Evolutionary conservation across 2,329 filamentous ascomycete genomes (phyloP), one percentile per base, ranked within the genome.

Genomic region (Phyllosticta citriasiana): DNA sequence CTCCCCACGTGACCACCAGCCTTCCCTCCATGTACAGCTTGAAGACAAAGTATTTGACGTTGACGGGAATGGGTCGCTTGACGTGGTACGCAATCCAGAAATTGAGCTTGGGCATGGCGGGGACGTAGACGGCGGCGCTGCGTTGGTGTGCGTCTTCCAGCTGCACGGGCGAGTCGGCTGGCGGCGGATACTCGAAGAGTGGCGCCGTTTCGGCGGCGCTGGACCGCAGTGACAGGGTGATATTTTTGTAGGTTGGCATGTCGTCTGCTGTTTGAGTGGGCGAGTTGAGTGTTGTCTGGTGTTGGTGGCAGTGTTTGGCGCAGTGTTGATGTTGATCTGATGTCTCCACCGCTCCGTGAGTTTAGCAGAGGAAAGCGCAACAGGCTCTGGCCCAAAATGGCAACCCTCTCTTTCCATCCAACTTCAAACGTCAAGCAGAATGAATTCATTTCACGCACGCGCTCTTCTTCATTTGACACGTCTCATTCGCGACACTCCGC

Each of bases 1-100:
- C 72, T 2, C 74, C 73, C 78, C 78, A 81, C 63, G 69, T 78
- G 9, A 77, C 67, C 14, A 78, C 64, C 30, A 71, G 69, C 26
- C 66, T 65, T 16, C 70, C 72, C 40, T 76, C 70, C 63, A 78
- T 67, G 64, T 74, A 74, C 30, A 80, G 67, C 65, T 80, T 80
- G 73, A 80, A 80, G 63, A 78, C 73, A 62, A 75, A 78, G 63
- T 69, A 68, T 19, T 26, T 14, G 7, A 53, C 30, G 40, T 54
- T 50, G 10, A 27, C 30, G 14, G 50, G 47, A 16, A 53, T 50
- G 12, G 59, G 55, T 22, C 54, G 59, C 47, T 61, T 61, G 59
- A 61, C 27, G 55, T 57, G 55, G 59, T 61, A 61, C 55, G 59
- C 59, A 54, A 61, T 53, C 59, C 59, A 61, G 47, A 61, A 61